phyloP scores from a whole-genome alignment of 1,284 basidiomycete species.

The Papiliotrema laurentii region DNA sequence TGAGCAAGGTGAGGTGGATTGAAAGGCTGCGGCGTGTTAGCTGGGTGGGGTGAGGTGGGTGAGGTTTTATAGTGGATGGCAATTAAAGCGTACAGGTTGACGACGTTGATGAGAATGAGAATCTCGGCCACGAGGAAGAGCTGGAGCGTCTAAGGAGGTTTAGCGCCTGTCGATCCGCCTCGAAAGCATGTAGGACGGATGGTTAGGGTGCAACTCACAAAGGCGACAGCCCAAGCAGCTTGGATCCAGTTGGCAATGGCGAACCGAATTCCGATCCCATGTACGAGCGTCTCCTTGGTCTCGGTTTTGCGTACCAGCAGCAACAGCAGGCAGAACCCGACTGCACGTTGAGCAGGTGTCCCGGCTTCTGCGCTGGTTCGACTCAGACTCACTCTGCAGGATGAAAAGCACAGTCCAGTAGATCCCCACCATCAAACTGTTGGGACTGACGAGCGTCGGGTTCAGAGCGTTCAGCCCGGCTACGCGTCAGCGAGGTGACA shows the following conservation, averaged over 20 bases:
- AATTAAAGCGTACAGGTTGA: conserved; percentile 38
- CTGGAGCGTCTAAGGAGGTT: conserved; percentile 36
- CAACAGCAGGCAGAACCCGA: conserved; percentile 75
- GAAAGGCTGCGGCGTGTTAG: conserved; percentile 42
- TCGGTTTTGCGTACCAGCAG: conserved; percentile 66
- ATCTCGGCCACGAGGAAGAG: conserved; percentile 44
- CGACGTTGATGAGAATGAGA: conserved; percentile 39
- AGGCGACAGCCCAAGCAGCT: conserved; percentile 76
- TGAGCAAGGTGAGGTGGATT: conserved; percentile 42
- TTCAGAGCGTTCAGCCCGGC: conserved; percentile 57
- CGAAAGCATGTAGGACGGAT: no score
- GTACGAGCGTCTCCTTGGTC: conserved; percentile 69
- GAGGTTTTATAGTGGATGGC: neutral
- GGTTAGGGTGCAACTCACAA: conserved; percentile 53
- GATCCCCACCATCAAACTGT: conserved; percentile 58
- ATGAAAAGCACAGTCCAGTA: conserved; percentile 57
- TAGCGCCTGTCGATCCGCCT: neutral
- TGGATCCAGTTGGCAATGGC: conserved; percentile 76
- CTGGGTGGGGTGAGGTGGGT: no score
- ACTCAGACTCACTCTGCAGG: conserved; percentile 28
- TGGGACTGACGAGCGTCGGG: conserved; percentile 69
- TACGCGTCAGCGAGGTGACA: conserved; percentile 39
- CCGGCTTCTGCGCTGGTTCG: neutral
- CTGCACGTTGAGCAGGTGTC: conserved; percentile 49
- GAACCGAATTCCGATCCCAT: conserved; percentile 71